A percentile compares a stretch with the other conserved stretches of the same genome.
phyloP scores from a whole-genome alignment of 352 stramenopile species.

The Phytopythium cucurbitacearum region DNA sequence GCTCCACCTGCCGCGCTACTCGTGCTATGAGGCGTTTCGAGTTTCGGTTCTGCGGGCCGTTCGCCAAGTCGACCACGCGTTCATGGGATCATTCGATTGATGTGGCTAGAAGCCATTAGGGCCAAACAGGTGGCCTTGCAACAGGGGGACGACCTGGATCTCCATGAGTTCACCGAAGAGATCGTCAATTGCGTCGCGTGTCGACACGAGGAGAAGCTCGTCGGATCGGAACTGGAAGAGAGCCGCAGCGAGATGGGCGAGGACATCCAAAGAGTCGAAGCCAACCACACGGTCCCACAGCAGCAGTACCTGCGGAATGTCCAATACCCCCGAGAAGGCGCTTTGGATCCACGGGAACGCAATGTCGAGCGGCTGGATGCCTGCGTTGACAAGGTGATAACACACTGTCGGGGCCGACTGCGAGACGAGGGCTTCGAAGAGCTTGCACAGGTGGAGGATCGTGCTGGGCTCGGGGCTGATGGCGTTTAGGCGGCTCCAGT shows the following conservation, averaged over 20 bases:
- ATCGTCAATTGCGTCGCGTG: constrained; percentile 49
- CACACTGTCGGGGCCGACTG: constrained; percentile 41
- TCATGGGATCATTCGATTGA: constrained; percentile 23
- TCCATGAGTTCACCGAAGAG: constrained; percentile 70
- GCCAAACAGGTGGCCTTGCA: constrained; percentile 72
- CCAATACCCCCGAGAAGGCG: constrained; percentile 70
- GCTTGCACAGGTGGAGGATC: constrained; percentile 67
- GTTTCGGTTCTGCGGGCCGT: constrained; percentile 34
- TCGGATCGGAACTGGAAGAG: constrained; percentile 65
- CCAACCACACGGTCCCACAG: constrained; percentile 76
- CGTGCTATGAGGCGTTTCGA: constrained; percentile 46
- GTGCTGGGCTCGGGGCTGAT: constrained; percentile 47
- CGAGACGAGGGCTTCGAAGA: constrained; percentile 65
- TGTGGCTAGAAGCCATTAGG: not conserved
- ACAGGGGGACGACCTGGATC: constrained; percentile 58
- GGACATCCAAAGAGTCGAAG: constrained; percentile 63
- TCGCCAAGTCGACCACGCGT: constrained; percentile 30
- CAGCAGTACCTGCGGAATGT: constrained; percentile 70
- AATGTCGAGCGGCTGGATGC: constrained; percentile 59
- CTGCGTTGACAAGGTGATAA: constrained; percentile 61
- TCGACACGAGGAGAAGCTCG: constrained; percentile 39
- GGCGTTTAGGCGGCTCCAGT: constrained; percentile 75
- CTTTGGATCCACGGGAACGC: constrained; percentile 80
- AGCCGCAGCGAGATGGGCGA: constrained; percentile 64
- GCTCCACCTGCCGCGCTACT: constrained; percentile 52